phyloP scores from a whole-genome alignment of 164 flowering plant species.

The Magnolia sinica region DNA sequence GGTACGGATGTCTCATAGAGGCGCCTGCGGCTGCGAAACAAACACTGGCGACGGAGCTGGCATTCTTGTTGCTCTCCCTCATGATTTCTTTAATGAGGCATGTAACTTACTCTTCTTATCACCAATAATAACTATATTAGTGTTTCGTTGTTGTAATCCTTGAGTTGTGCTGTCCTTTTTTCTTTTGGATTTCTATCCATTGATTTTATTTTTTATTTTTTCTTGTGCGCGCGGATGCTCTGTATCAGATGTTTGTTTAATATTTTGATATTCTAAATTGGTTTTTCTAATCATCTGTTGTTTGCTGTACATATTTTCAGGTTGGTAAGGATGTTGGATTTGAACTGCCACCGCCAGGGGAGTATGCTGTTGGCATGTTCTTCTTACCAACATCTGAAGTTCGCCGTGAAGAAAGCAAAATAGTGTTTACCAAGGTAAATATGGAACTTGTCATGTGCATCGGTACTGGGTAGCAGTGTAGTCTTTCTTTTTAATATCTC shows the following conservation, averaged over 20 bases:
- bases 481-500: not conserved
- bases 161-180: not conserved
- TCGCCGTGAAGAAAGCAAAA: constrained; percentile 83
- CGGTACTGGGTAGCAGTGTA: not conserved
- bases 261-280: too few species aligned
- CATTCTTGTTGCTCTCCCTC: constrained; percentile 90
- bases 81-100: constrained; percentile 71
- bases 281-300: not conserved
- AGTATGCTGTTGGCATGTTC: constrained; percentile 97
- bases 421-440: constrained; percentile 81
- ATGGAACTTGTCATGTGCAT: not conserved
- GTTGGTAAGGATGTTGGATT: constrained; percentile 70
- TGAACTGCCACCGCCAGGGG: constrained; percentile 76
- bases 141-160: not conserved
- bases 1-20: constrained; percentile 92
- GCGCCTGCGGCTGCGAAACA: constrained; percentile 97
- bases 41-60: constrained; percentile 99
- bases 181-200: not conserved
- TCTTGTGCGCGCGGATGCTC: not conserved
- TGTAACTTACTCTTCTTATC: constrained; percentile 3
- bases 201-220: too few species aligned
- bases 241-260: not conserved
- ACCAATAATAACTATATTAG: too few species aligned
- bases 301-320: constrained; percentile 29
- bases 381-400: constrained; percentile 86